phyloP scores from a whole-genome alignment of 176 grass and related monocot species.

The Echinochloa phyllopogon region DNA sequence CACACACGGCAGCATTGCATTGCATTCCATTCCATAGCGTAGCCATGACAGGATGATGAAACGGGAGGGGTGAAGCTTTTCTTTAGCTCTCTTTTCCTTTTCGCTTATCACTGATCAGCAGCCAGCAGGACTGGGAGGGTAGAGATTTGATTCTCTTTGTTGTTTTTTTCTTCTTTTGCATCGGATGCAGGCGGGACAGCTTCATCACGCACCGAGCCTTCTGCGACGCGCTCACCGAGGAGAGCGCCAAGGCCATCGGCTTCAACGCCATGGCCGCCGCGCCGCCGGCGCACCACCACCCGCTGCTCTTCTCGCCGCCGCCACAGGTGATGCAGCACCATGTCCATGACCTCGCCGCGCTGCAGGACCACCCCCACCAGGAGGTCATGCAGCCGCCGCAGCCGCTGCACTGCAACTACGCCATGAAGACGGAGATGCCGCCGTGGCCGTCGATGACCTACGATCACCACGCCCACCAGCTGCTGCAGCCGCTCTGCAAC shows the following conservation, averaged over 20 bases:
- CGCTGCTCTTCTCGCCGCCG: slow-evolving; percentile 54
- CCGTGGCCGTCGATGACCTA: slow-evolving; percentile 47
- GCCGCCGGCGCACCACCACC: slow-evolving; percentile 40
- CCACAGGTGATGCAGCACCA: slow-evolving; percentile 34
- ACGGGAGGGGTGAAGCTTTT: slow-evolving; percentile 13
- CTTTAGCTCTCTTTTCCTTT: slow-evolving; percentile 7
- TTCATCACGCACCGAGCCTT: slow-evolving; percentile 99
- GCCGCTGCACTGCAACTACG: slow-evolving; percentile 44
- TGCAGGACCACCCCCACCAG: slow-evolving; percentile 44
- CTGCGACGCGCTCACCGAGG: slow-evolving; percentile 95
- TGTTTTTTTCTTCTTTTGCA: slow-evolving; percentile 5
- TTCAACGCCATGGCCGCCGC: slow-evolving; percentile 38
- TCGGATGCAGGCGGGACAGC: slow-evolving; percentile 92
- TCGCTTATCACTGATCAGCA: slow-evolving; percentile 11
- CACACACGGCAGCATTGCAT: slow-evolving; percentile 21
- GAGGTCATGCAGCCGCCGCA: slow-evolving; percentile 41
- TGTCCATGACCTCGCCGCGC: slow-evolving; percentile 35
- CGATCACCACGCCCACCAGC: slow-evolving; percentile 31
- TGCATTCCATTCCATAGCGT: background rate
- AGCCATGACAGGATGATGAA: slow-evolving; percentile 29
- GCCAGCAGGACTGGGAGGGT: background rate
- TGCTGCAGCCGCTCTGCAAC: slow-evolving; percentile 48
- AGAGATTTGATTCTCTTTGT: slow-evolving; percentile 5
- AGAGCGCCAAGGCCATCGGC: slow-evolving; percentile 73
- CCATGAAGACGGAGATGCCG: slow-evolving; percentile 63